Evolutionary conservation across 1,139 yeast genomes (phyloP), one percentile per base, ranked within the genome.

Genomic region (Geotrichum candidum): DNA sequence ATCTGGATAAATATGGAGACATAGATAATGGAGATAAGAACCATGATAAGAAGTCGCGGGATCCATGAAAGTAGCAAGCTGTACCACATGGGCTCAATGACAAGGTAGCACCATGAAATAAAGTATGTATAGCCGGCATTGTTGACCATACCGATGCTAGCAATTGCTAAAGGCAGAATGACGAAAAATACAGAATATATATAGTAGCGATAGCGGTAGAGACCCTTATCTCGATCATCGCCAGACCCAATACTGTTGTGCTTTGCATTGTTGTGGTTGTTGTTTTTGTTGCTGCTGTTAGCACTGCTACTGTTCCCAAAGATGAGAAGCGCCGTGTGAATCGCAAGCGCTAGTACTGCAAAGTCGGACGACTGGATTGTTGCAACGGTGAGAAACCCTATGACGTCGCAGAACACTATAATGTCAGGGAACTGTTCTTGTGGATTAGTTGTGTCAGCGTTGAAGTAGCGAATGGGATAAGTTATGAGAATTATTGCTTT

Each of bases 351-450:
- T 50, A 90, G 75, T 61, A 89, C 89, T 35, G 94, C 90, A 54
- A 88, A 74, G 73, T 90, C 97, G 23, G 65, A 62, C 6, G 67
- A 66, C 58, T 66, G 70, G 31, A 66, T 59, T 5, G 90, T 81
- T 51, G 85, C 79, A 0, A 91, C 88, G 0, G 95, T 86, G 73
- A 89, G 83, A 76, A 88, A 89, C 1, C 96, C 96, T 31, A 88
- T 79, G 13, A 83, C 84, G 69, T 87, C 84, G 67, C 87, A 83
- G 66, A 86, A 83, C 13, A 72, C 73, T 73, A 73, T 55, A 76
- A 75, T 13, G 79, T 72, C 56, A 27, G 45, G n/a, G 33, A 23
- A 29, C 25, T n/a, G 35, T 31, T 22, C 33, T 22, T 45, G 23
- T 11, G 31, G 27, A 22, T 46, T 35, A 9, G 22, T 15, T 6